Percentiles rank a stretch among this genome's conserved stretches.
phyloP scores from a whole-genome alignment of 73 alveolate genomes.

The Paramecium bursaria region DNA sequence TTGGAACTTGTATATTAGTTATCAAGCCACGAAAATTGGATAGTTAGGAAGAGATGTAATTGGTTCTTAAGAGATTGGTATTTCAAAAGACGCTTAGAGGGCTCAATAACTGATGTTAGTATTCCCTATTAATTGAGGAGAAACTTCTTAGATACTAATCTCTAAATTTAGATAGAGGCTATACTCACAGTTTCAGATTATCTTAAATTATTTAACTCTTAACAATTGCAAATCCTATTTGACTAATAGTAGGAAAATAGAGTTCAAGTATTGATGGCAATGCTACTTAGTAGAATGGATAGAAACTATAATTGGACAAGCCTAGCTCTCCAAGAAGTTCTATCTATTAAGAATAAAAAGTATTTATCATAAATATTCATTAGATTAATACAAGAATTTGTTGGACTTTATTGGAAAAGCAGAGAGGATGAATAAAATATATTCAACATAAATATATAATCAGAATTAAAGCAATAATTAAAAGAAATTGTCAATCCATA shows the following conservation, averaged over 20 bases:
- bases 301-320: constrained; percentile 55
- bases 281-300: constrained; percentile 37
- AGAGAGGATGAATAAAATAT: constrained; percentile 43
- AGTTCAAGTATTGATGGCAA: constrained; percentile 40
- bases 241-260: background rate
- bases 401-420: constrained; percentile 35
- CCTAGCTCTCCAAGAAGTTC: background rate
- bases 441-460: background rate
- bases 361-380: background rate
- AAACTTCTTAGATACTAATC: constrained; percentile 18
- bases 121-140: constrained; percentile 14
- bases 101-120: no score
- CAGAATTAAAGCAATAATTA: constrained; percentile 2
- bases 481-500: constrained; percentile 53
- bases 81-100: constrained; percentile 26
- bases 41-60: constrained; percentile 24
- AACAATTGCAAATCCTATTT: constrained; percentile 25
- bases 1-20: constrained; percentile 23
- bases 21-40: constrained; percentile 27
- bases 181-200: constrained; percentile 19
- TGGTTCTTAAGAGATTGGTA: constrained; percentile 54
- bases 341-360: constrained; percentile 30
- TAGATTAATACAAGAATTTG: constrained; percentile 46
- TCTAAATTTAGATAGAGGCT: constrained; percentile 4
- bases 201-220: constrained; percentile 1